Base-by-base conservation (phyloP, 1,284 basidiomycete species). In the Volvariella surrecta region DNA sequence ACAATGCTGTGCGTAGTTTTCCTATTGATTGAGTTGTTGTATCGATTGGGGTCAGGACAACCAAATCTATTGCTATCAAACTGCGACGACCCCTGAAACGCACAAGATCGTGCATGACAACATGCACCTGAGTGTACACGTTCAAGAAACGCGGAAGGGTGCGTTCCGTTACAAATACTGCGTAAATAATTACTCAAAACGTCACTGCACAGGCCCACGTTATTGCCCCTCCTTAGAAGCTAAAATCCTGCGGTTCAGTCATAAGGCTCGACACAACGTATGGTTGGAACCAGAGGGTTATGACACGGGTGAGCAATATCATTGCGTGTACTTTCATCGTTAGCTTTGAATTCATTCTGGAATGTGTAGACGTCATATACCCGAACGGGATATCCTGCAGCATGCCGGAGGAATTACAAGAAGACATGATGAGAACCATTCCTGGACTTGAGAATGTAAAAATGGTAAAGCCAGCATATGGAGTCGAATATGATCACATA, bases 201-300 rank as follows among this genome's bases (percentile, higher is more conserved):
- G 24, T 6, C 6, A 28, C 16, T 22, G 6, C 6, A 31, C 49
- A 83, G 89, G 90, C 1, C 91, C 91, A 3, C 75, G 91, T 17
- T 94, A 94, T 60, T 95, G 91, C 52, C 91, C 91, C 1, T 92
- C 89, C 1, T 71, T 95, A 1, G 91, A 95, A 57, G 78, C 88
- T 13, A 95, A 95, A 57, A 78, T 94, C 6, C 68, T 79, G 22
- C 76, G 89, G 7, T 94, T 94, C 56, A 73, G 74, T 2, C 64
- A 86, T 45, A 90, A 88, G 58, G 60, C 68, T 2, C 65, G 65
- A 10, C 91, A 95, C 55, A 80, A 67, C 1, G 74, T 94, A 22
- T 94, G 90, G 90, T 69, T 95, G 3, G 91, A 95, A 55, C 91
- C 90, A 0, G 91, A 94, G 58, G 91, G 91, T 0, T 89, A 88